These are phyloP conservation scores for Colletotrichum scovillei DNA, from an alignment of 2,329 filamentous ascomycete genomes.

Conservation along the genomic window DNA sequence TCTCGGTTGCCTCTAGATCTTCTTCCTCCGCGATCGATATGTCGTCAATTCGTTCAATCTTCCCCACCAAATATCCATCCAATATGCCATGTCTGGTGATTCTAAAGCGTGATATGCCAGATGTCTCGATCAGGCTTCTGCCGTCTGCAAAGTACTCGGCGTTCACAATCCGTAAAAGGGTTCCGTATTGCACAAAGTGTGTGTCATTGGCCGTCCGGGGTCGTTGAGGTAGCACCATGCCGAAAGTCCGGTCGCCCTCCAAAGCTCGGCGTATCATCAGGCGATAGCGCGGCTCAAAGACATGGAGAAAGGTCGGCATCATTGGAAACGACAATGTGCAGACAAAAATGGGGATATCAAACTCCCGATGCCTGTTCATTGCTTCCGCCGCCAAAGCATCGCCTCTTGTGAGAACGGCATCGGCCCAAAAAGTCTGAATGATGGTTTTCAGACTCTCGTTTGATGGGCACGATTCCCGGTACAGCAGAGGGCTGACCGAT, in stretches of 20 bases:
- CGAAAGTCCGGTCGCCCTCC: constrained; percentile 80
- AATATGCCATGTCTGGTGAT: constrained; percentile 72
- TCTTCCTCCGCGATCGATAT: constrained; percentile 86
- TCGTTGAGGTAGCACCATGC: constrained; percentile 83
- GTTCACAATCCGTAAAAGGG: constrained; percentile 79
- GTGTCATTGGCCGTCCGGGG: constrained; percentile 44
- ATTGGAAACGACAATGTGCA: constrained; percentile 84
- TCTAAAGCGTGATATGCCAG: constrained; percentile 81
- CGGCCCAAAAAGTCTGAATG: constrained; percentile 76
- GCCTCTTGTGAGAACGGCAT: constrained; percentile 69
- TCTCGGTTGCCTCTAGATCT: constrained; percentile 77
- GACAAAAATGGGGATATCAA: constrained; percentile 79
- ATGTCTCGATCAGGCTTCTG: constrained; percentile 82
- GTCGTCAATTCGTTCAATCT: constrained; percentile 82
- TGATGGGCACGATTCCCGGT: constrained; percentile 54
- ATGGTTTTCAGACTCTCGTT: constrained; percentile 75
- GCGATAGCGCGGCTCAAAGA: constrained; percentile 93
- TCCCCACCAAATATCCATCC: constrained; percentile 84
- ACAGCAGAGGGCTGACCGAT: constrained; percentile 57
- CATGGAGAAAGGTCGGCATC: constrained; percentile 87
- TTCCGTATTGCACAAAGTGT: constrained; percentile 79
- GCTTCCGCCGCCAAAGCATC: constrained; percentile 69
- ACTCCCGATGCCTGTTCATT: constrained; percentile 63
- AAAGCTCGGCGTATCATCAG: constrained; percentile 87
- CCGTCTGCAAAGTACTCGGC: constrained; percentile 82